Evolutionary conservation across 768 basidiomycete genomes (phyloP).

Genomic region (Sutorius australiensis): DNA sequence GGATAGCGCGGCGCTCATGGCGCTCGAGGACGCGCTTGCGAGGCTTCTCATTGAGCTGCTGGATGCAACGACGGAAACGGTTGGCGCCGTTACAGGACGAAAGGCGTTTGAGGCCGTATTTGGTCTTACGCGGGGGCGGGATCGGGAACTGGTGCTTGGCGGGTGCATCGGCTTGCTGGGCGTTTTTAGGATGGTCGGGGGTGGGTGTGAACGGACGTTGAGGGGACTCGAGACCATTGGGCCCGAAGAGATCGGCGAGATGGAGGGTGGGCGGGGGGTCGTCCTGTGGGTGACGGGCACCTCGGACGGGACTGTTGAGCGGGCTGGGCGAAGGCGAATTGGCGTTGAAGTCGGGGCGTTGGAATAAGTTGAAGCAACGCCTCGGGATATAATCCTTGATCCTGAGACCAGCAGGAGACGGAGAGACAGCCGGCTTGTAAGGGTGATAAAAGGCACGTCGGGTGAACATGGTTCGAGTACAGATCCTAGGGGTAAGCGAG

Average conservation of each 20-base stretch:
- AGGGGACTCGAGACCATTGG: neutral
- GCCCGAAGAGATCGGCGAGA: conserved; percentile 3
- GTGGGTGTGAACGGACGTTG: neutral
- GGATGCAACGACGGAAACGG: conserved; percentile 4
- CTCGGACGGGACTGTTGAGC: conserved; percentile 15
- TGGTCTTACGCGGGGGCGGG: conserved; percentile 8
- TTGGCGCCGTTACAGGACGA: conserved; percentile 3
- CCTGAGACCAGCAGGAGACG: conserved; percentile 29
- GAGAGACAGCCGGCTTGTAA: conserved; percentile 8
- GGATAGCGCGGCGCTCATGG: conserved; percentile 1
- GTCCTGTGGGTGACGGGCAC: neutral
- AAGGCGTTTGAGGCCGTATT: conserved; percentile 15
- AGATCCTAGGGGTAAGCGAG: neutral
- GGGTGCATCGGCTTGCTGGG: neutral
- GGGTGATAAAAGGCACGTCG: conserved; percentile 13
- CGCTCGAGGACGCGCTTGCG: neutral
- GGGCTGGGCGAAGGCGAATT: conserved; percentile 17
- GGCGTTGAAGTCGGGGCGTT: conserved; percentile 4
- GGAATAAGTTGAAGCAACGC: conserved; percentile 21
- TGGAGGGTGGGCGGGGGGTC: conserved; percentile 8
- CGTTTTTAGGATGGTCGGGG: neutral
- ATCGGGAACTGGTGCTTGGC: neutral
- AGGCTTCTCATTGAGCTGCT: conserved; percentile 4
- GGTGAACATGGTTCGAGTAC: conserved; percentile 17
- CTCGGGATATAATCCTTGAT: conserved; percentile 14